These are phyloP conservation scores for Claviceps digitariae DNA, from an alignment of 2,329 filamentous ascomycete genomes.

Conservation along the genomic window DNA sequence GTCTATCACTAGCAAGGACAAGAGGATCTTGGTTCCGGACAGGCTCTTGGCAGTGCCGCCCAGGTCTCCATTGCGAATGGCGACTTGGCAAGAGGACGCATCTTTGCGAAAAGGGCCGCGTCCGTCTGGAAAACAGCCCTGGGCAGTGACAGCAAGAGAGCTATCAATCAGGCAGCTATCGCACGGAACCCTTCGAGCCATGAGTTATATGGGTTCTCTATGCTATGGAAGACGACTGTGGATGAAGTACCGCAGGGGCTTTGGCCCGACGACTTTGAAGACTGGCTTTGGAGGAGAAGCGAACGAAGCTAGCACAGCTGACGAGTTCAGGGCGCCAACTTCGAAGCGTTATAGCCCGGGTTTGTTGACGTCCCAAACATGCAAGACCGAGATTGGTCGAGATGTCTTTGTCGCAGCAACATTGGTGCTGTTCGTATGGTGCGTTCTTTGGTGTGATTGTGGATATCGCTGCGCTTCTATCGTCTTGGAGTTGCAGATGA, in stretches of 20 bases:
- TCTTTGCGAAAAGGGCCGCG: not conserved
- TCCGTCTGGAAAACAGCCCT: not conserved
- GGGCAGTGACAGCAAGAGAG: not conserved
- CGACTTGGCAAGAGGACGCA: not conserved
- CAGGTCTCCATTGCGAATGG: not conserved
- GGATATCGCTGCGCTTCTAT: too few relatives aligned
- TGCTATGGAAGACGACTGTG: not conserved
- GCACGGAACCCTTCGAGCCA: not conserved
- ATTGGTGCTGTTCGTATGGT: not conserved
- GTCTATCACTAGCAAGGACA: not conserved
- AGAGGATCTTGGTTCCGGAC: not conserved
- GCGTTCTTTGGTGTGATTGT: not conserved
- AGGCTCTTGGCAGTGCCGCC: not conserved
- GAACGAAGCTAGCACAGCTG: not conserved
- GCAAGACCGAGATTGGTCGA: not conserved
- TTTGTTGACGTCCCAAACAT: not conserved
- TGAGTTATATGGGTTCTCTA: not conserved
- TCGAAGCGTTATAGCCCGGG: not conserved
- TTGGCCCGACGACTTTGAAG: not conserved
- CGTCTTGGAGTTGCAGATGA: too few relatives aligned
- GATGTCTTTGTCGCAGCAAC: not conserved
- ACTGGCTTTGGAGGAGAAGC: not conserved
- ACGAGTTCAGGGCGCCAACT: too few relatives aligned
- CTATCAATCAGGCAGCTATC: not conserved
- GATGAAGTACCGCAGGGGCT: not conserved